Evolutionary conservation across 2,329 filamentous ascomycete genomes (phyloP).

Genomic region (Bipolaris gigantea): DNA sequence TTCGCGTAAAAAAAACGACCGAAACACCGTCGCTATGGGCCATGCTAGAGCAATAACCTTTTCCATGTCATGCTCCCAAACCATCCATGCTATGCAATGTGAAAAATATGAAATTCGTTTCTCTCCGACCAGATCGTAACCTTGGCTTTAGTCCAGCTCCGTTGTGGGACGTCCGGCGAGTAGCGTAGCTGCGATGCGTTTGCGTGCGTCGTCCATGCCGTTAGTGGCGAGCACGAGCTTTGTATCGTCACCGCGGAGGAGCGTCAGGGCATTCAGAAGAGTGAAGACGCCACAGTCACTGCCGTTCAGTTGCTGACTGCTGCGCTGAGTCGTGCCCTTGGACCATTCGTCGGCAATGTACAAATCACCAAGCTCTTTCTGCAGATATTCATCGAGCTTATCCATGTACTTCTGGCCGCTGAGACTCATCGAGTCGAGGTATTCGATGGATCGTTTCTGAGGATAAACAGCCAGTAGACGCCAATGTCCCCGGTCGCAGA

Average conservation of each 20-base stretch:
- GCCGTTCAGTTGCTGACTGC: slow-evolving; percentile 63
- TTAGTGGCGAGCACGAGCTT: slow-evolving; percentile 50
- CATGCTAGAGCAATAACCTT: neutral
- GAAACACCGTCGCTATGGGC: slow-evolving; percentile 17
- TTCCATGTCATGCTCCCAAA: neutral
- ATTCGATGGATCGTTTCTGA: slow-evolving; percentile 61
- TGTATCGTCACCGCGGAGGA: slow-evolving; percentile 47
- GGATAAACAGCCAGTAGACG: slow-evolving; percentile 70
- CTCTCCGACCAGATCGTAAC: neutral
- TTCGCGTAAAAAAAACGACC: slow-evolving; percentile 13
- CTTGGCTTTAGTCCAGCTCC: slow-evolving; percentile 27
- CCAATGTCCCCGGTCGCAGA: slow-evolving; percentile 69
- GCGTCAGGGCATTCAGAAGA: slow-evolving; percentile 70
- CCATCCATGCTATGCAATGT: slow-evolving; percentile 2
- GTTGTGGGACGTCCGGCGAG: slow-evolving; percentile 54
- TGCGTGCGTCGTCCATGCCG: slow-evolving; percentile 63
- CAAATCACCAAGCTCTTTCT: slow-evolving; percentile 58
- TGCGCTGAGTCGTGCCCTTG: slow-evolving; percentile 51
- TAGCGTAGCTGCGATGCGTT: slow-evolving; percentile 65
- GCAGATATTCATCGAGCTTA: slow-evolving; percentile 56
- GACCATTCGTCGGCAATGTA: slow-evolving; percentile 65
- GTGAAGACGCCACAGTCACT: slow-evolving; percentile 79
- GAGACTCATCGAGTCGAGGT: slow-evolving; percentile 66
- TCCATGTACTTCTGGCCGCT: slow-evolving; percentile 41
- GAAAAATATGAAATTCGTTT: slow-evolving; percentile 3